Conservation (phyloP, 345 rosid genomes). For the Populus simonii region DNA sequence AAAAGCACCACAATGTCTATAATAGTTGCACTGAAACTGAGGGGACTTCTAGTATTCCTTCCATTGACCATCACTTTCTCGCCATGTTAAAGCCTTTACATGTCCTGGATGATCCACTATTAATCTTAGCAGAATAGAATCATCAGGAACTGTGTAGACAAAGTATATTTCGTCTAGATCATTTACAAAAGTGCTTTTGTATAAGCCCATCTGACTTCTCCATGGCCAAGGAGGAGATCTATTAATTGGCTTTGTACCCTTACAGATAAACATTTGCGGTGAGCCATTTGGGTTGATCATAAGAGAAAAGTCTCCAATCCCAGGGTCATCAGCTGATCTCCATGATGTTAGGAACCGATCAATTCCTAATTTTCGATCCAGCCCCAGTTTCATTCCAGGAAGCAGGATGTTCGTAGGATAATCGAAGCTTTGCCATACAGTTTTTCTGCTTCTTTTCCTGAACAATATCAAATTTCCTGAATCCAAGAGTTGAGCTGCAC, state of each 20-base stretch:
- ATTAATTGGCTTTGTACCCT: background rate
- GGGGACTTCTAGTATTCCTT: background rate
- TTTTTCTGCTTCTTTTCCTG: background rate
- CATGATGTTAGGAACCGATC: background rate
- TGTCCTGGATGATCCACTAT: background rate
- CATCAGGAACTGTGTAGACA: background rate
- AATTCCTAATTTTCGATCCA: too few relatives aligned
- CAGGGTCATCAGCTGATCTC: background rate
- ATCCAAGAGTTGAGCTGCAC: slow-evolving; percentile 9
- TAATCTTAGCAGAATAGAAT: background rate
- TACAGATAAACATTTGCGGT: background rate
- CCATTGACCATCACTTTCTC: background rate
- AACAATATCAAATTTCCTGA: slow-evolving; percentile 9
- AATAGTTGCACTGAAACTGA: background rate
- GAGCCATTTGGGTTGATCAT: background rate
- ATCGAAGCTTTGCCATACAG: background rate
- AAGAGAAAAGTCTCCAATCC: background rate
- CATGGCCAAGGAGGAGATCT: background rate
- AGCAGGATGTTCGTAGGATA: background rate
- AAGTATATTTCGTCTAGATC: background rate
- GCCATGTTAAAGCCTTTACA: background rate
- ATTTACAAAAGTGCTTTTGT: background rate
- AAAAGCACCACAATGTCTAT: slow-evolving; percentile 10
- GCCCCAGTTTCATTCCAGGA: background rate
- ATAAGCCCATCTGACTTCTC: background rate